A percentile compares a stretch with the other conserved stretches of the same genome.
phyloP scores from a whole-genome alignment of 352 stramenopile species.

The Aphanomyces astaci region DNA sequence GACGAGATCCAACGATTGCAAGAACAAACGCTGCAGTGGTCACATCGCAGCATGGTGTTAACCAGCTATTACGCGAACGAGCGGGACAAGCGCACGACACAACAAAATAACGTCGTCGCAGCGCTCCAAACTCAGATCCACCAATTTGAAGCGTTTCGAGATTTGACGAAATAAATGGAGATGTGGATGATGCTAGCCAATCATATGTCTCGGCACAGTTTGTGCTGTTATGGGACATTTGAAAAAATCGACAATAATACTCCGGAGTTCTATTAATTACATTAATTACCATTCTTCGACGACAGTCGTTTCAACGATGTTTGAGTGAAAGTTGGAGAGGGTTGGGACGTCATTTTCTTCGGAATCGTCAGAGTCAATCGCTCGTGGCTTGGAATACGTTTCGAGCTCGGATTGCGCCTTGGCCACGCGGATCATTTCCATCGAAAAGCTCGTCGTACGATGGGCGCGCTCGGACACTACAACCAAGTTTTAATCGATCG shows the following conservation, averaged over 20 bases:
- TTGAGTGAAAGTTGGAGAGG: too few relatives aligned
- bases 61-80: conserved; percentile 8
- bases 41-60: conserved; percentile 1
- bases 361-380: background rate
- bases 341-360: background rate
- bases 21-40: background rate
- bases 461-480: conserved; percentile 7
- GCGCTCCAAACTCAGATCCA: conserved; percentile 4
- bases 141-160: conserved; percentile 18
- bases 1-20: conserved; percentile 9
- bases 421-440: background rate
- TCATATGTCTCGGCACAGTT: too few relatives aligned
- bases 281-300: conserved; percentile 9
- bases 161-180: background rate
- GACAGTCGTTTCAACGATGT: background rate
- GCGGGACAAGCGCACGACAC: background rate
- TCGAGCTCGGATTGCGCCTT: background rate
- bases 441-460: conserved; percentile 1
- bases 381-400: background rate
- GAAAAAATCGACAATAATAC: too few relatives aligned
- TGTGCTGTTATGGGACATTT: too few relatives aligned
- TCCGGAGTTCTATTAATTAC: background rate
- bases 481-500: background rate
- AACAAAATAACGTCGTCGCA: conserved; percentile 15
- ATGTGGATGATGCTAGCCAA: too few relatives aligned